Percentiles rank a stretch among this genome's conserved stretches.
Conservation (phyloP, 257 asterid species). For the Nicotiana benthamiana region DNA sequence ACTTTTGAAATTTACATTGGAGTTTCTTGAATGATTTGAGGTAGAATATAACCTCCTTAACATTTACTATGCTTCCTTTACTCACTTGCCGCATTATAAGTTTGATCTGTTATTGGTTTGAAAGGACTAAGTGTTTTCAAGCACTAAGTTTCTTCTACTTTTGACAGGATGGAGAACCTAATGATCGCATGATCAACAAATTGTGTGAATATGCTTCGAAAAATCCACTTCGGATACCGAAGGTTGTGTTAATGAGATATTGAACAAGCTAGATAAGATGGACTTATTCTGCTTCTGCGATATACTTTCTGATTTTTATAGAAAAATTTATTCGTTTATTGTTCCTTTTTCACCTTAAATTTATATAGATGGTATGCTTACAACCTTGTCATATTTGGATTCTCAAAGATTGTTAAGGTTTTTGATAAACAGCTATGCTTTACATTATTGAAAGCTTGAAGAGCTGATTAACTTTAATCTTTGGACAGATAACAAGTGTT, state of each 20-base stretch:
- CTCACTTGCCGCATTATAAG: neutral
- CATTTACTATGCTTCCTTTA: neutral
- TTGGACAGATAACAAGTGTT: constrained; percentile 55
- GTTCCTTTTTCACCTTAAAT: neutral
- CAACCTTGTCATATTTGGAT: neutral
- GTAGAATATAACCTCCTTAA: constrained; percentile 2
- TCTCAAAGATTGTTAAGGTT: neutral
- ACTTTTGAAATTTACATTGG: neutral
- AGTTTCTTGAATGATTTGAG: neutral
- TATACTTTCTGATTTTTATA: no score
- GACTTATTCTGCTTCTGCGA: neutral
- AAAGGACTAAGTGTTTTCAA: no score
- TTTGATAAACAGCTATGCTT: neutral
- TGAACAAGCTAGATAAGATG: constrained; percentile 5
- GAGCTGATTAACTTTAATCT: neutral
- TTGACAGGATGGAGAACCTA: constrained; percentile 63
- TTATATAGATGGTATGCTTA: neutral
- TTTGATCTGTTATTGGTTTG: neutral
- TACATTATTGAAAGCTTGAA: neutral
- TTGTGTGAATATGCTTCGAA: constrained; percentile 72
- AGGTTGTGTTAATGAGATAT: constrained; percentile 31
- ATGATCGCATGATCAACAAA: constrained; percentile 61
- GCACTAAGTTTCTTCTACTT: no score
- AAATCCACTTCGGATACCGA: constrained; percentile 75
- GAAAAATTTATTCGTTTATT: neutral